A percentile compares a stretch with the other conserved stretches of the same genome.
phyloP scores from a whole-genome alignment of 2,329 filamentous ascomycete genomes.

The Botryotinia narcissicola region DNA sequence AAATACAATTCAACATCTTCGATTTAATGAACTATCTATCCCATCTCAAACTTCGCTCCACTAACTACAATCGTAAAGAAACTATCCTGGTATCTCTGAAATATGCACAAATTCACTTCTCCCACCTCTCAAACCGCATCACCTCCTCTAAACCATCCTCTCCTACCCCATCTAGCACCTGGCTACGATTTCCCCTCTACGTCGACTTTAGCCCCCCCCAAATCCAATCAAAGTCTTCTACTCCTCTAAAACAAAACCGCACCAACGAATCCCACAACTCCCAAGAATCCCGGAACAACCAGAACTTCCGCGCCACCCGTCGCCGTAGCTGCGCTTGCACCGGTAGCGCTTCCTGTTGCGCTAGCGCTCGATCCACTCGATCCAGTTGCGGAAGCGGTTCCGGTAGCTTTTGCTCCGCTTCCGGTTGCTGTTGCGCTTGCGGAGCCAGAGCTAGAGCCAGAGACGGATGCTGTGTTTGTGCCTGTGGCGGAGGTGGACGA shows the following conservation, averaged over 20 bases:
- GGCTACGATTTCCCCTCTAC: background rate
- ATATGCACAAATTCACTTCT: background rate
- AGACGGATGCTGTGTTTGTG: background rate
- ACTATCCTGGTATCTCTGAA: conserved; percentile 1
- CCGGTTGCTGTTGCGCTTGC: background rate
- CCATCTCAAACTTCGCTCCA: background rate
- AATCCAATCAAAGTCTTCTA: background rate
- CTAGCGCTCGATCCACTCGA: background rate
- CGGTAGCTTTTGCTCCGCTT: background rate
- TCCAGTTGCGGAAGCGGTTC: background rate
- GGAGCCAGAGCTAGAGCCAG: background rate
- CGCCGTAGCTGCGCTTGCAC: background rate
- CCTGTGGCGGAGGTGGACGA: conserved; percentile 3
- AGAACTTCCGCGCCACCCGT: background rate
- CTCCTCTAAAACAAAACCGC: background rate
- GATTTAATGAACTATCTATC: background rate
- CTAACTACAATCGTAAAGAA: background rate
- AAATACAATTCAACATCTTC: background rate
- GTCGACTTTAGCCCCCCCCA: too few species aligned
- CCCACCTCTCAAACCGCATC: background rate
- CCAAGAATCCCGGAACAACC: conserved; percentile 13
- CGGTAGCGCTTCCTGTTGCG: background rate
- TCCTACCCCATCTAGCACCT: background rate
- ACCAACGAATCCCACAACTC: background rate
- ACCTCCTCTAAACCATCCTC: background rate